These are phyloP conservation scores for Clohesyomyces aquaticus DNA, from an alignment of 495 filamentous ascomycete species.

Conservation along the genomic window DNA sequence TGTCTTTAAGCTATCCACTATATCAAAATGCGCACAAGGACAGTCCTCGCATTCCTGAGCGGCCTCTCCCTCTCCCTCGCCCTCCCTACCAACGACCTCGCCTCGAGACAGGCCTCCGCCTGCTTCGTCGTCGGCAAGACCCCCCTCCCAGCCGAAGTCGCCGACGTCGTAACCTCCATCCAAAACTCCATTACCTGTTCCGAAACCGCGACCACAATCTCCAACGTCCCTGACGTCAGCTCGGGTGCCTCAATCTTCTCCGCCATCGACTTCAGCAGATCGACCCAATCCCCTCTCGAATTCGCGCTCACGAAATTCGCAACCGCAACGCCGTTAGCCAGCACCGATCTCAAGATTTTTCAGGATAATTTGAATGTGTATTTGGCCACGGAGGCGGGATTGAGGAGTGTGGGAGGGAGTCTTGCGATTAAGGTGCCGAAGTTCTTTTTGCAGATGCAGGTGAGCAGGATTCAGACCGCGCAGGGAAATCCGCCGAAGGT, in stretches of 20 bases:
- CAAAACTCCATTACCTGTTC: constrained; percentile 8
- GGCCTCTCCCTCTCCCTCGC: too few species aligned
- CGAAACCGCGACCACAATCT: neutral
- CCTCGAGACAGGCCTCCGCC: constrained; percentile 2
- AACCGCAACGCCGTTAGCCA: constrained; percentile 1
- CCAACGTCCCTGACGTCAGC: constrained; percentile 18
- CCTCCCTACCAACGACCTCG: too few species aligned
- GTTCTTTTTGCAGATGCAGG: constrained; percentile 17
- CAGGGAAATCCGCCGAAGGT: constrained; percentile 1
- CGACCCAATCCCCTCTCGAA: constrained; percentile 4
- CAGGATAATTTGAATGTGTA: constrained; percentile 16
- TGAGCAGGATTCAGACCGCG: constrained; percentile 15
- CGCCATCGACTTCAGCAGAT: constrained; percentile 10
- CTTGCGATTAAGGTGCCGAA: constrained; percentile 18
- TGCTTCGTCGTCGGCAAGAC: constrained; percentile 16
- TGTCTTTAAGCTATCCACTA: too few species aligned
- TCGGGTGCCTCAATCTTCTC: neutral
- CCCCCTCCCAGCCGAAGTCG: constrained; percentile 6
- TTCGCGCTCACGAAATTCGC: constrained; percentile 14
- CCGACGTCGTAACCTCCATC: neutral
- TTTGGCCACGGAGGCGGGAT: constrained; percentile 19
- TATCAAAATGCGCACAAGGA: too few species aligned
- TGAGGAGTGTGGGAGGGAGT: constrained; percentile 15
- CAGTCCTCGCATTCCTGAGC: too few species aligned
- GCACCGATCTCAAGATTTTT: constrained; percentile 1